phyloP scores from a whole-genome alignment of 768 basidiomycete genomes.

The Mycena rebaudengoi region DNA sequence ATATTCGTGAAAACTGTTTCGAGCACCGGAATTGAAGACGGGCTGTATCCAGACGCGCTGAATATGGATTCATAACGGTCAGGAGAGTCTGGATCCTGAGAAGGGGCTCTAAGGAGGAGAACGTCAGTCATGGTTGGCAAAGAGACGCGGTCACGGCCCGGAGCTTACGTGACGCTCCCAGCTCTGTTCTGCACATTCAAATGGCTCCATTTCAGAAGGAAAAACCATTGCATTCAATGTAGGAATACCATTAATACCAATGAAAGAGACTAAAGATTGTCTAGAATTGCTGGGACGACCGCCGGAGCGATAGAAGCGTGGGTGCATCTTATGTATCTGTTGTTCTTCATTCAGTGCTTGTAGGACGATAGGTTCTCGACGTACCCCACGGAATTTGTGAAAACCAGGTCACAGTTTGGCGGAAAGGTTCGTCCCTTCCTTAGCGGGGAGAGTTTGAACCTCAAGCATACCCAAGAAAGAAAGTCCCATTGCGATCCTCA shows the following conservation, averaged over 20 bases:
- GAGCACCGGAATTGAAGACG: slow-evolving; percentile 74
- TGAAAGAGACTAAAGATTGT: neutral
- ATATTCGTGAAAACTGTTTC: slow-evolving; percentile 69
- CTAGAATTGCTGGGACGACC: slow-evolving; percentile 82
- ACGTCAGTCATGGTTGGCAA: slow-evolving; percentile 43
- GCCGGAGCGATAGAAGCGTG: slow-evolving; percentile 95
- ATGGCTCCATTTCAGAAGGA: slow-evolving; percentile 70
- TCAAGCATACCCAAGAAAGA: slow-evolving; percentile 51
- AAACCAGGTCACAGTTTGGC: slow-evolving; percentile 93
- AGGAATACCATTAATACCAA: slow-evolving; percentile 21
- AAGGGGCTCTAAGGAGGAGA: slow-evolving; percentile 54
- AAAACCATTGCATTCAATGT: slow-evolving; percentile 85
- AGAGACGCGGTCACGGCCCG: neutral
- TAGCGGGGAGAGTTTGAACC: neutral
- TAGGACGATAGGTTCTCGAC: slow-evolving; percentile 74
- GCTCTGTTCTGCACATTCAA: neutral
- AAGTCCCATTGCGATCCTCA: slow-evolving; percentile 76
- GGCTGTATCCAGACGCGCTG: slow-evolving; percentile 52
- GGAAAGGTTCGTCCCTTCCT: slow-evolving; percentile 60
- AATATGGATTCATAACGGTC: slow-evolving; percentile 73
- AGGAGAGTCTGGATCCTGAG: slow-evolving; percentile 35
- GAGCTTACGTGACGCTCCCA: neutral
- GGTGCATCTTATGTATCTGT: slow-evolving; percentile 37
- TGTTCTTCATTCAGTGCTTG: slow-evolving; percentile 41
- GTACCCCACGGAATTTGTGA: slow-evolving; percentile 92